Conservation (phyloP, 2,329 filamentous ascomycete species). For the Pseudogymnoascus pannorum region DNA sequence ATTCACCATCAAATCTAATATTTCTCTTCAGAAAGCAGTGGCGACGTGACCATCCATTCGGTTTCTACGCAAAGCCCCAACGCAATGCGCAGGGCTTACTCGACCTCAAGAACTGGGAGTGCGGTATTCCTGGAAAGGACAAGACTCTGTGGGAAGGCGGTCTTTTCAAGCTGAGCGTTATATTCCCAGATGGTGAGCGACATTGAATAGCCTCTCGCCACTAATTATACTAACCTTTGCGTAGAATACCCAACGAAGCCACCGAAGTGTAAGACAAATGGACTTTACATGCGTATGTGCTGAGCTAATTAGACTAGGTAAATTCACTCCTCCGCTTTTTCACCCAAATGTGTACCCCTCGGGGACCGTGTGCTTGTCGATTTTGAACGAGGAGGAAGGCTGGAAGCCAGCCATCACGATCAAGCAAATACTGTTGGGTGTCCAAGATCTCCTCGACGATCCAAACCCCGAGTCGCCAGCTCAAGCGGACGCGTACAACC, state of each 20-base stretch:
- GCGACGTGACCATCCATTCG: constrained; percentile 94
- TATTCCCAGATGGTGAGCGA: constrained; percentile 80
- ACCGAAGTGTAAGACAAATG: constrained; percentile 71
- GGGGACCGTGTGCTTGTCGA: constrained; percentile 93
- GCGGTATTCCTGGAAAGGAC: constrained; percentile 89
- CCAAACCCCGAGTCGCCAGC: constrained; percentile 96
- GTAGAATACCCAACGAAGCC: constrained; percentile 97
- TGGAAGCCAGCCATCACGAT: constrained; percentile 99
- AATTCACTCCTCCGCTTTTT: constrained; percentile 92
- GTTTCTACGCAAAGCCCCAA: constrained; percentile 86
- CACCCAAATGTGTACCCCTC: constrained; percentile 98
- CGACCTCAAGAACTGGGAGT: constrained; percentile 94
- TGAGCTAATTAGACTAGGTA: constrained; percentile 52
- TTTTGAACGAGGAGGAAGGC: constrained; percentile 95
- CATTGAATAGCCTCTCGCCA: neutral
- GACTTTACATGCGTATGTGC: constrained; percentile 9
- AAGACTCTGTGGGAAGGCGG: constrained; percentile 99
- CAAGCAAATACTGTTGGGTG: constrained; percentile 92
- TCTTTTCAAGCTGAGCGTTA: constrained; percentile 86
- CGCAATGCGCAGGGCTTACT: constrained; percentile 73
- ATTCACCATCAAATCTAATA: neutral
- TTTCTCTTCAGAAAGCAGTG: constrained; percentile 73
- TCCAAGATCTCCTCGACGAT: constrained; percentile 91
- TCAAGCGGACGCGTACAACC: constrained; percentile 93
- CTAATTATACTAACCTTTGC: constrained; percentile 19